phyloP scores from a whole-genome alignment of 169 alveolate species.

The Cryptosporidium sp. region DNA sequence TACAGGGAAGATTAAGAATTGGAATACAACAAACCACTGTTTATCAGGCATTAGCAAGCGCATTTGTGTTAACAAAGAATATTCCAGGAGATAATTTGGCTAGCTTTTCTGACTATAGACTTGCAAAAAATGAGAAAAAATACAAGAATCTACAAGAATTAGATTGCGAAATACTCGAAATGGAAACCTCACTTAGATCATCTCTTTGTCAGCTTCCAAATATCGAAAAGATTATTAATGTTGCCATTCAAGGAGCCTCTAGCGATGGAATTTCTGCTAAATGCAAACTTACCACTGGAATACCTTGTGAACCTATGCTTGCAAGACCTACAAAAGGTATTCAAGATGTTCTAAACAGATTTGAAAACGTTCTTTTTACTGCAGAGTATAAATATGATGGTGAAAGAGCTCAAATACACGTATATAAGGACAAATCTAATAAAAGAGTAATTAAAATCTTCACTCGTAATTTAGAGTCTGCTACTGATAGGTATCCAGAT shows the following conservation, averaged over 20 bases:
- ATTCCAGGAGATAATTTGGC: constrained; percentile 79
- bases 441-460: constrained; percentile 85
- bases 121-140: constrained; percentile 52
- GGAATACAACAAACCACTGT: constrained; percentile 96
- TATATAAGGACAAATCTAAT: constrained; percentile 77
- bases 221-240: constrained; percentile 90
- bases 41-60: constrained; percentile 84
- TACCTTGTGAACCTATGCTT: constrained; percentile 98
- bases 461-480: constrained; percentile 94
- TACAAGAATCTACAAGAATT: constrained; percentile 68
- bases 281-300: constrained; percentile 95
- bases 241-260: constrained; percentile 86
- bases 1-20: constrained; percentile 94
- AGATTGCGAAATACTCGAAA: constrained; percentile 72
- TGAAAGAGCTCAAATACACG: constrained; percentile 96
- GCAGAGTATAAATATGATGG: constrained; percentile 99
- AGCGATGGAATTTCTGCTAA: constrained; percentile 83
- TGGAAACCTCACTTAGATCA: constrained; percentile 89
- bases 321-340: constrained; percentile 97
- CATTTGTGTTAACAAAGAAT: constrained; percentile 82
- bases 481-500: constrained; percentile 93
- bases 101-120: constrained; percentile 78
- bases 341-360: constrained; percentile 84
- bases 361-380: constrained; percentile 93
- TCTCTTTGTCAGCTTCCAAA: constrained; percentile 93